Evolutionary conservation across 768 basidiomycete species (phyloP), one percentile per base, ranked within the genome.

Genomic region (Russula vinacea): DNA sequence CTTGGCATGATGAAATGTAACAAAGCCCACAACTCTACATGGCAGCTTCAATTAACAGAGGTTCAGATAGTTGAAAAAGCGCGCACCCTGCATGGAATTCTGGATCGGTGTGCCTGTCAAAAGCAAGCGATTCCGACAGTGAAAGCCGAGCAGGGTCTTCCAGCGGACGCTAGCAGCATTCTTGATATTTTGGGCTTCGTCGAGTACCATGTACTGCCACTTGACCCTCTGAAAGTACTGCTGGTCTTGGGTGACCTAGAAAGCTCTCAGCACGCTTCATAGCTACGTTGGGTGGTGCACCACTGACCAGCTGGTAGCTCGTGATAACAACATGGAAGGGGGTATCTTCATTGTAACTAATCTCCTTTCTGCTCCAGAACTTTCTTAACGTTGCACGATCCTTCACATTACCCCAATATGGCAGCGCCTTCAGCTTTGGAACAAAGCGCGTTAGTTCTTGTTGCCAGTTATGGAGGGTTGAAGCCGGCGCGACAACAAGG

Each of bases 141-240:
- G 92, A 75, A 98, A 94, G 19, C 93, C 90, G 52, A 99, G 84
- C 19, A 98, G 79, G 1, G 95, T 96, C 76, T 98, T 98, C 97
- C 97, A 99, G 49, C 97, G 83, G 10, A 92, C 90, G 75, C 91
- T 94, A 26, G 92, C 85, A 26, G 97, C 94, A 71, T 94, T 96
- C 81, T 99, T 99, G 81, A 99, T 98, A 62, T 98, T 98, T 76
- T 99, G 97, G 2, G 97, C 97, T 76, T 99, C 97, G 71, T 99
- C 97, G n/a, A 99, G 81, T 64, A 99, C 85, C 96, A 98, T 98
- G 73, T 98, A 99, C 76, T 99, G 97, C 97, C 97, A 99, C 72
- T 94, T 96, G 67, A 98, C 89, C 44, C 91, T 85, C 72, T 97
- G 92, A 77, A 99, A 96, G 76, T 99, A 97, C 70, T 98, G 92